These are phyloP conservation scores for Knoxia roxburghii DNA, from an alignment of 257 asterid species.

Conservation along the genomic window DNA sequence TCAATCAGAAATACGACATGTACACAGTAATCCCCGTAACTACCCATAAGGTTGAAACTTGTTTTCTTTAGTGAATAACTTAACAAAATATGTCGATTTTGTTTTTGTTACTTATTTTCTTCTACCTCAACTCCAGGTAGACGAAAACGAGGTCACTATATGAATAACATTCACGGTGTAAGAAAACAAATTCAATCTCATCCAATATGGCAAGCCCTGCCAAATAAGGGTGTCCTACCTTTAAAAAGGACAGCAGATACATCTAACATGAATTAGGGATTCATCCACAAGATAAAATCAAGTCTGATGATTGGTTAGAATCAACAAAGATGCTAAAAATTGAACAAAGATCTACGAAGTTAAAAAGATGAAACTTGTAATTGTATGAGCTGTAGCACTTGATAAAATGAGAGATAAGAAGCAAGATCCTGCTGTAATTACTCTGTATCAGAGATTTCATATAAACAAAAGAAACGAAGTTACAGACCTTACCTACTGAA, in stretches of 20 bases:
- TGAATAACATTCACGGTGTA: neutral
- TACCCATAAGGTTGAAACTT: too few species aligned
- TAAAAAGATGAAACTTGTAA: neutral
- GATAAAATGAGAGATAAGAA: neutral
- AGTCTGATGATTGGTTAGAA: too few species aligned
- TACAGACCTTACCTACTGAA: neutral
- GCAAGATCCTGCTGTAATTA: neutral
- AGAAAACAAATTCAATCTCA: too few species aligned
- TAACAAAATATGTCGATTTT: neutral
- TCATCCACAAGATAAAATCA: neutral
- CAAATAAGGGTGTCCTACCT: too few species aligned
- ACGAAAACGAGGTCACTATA: neutral
- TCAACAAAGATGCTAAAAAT: neutral
- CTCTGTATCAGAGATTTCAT: neutral
- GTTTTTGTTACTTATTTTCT: neutral
- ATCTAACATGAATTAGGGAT: neutral
- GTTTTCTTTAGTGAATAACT: neutral
- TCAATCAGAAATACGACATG: neutral
- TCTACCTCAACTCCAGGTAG: neutral
- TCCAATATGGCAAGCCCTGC: too few species aligned
- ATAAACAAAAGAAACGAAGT: neutral
- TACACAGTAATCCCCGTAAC: neutral
- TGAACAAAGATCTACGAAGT: neutral
- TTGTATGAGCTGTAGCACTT: too few species aligned
- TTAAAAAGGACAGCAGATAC: neutral